Evolutionary conservation across 2,329 filamentous ascomycete genomes (phyloP).

Genomic region (Exophiala viscosa): DNA sequence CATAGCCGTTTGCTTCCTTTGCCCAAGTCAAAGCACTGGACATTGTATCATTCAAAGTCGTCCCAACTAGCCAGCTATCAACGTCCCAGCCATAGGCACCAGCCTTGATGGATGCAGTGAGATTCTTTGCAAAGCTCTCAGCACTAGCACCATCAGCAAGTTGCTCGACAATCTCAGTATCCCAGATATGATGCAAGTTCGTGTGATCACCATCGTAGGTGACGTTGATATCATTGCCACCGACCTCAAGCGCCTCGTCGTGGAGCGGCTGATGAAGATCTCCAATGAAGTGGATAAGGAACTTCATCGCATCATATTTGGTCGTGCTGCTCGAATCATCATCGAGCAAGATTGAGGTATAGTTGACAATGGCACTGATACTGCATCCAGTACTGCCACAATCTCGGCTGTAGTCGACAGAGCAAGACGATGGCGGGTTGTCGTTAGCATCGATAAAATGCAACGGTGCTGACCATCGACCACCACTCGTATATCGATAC

Average conservation of each 20-base stretch:
- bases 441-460: constrained; percentile 24
- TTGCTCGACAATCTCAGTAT: constrained; percentile 53
- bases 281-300: constrained; percentile 57
- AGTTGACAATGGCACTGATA: constrained; percentile 52
- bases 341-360: constrained; percentile 40
- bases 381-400: constrained; percentile 50
- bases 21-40: constrained; percentile 52
- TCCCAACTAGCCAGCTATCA: constrained; percentile 4
- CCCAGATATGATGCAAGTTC: constrained; percentile 72
- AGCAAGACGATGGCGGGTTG: constrained; percentile 18
- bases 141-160: constrained; percentile 39
- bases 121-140: constrained; percentile 52
- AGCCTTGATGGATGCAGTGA: constrained; percentile 43
- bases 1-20: constrained; percentile 58
- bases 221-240: constrained; percentile 68
- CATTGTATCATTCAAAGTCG: constrained; percentile 11
- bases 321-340: constrained; percentile 29
- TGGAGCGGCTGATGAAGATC: constrained; percentile 73
- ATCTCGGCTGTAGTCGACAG: constrained; percentile 40
- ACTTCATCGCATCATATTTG: constrained; percentile 41
- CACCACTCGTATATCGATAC: constrained; percentile 48
- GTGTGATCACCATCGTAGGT: constrained; percentile 55
- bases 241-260: constrained; percentile 56
- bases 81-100: constrained; percentile 32
- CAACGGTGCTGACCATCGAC: constrained; percentile 45